Evolutionary conservation across 306 rosid genomes (phyloP), one percentile per base, ranked within the genome.

Genomic region (Cucurbita moschata): DNA sequence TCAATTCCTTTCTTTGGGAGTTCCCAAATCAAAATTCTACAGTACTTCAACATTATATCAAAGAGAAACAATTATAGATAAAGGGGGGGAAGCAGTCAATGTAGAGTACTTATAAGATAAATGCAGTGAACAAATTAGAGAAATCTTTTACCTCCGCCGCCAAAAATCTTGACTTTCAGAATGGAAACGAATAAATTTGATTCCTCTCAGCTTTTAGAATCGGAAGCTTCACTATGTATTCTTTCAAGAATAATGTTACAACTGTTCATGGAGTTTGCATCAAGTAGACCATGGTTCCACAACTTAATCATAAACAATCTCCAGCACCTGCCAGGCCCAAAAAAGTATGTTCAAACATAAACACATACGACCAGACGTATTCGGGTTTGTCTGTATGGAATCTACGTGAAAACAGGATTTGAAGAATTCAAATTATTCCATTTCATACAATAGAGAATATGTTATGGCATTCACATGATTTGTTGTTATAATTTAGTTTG

Each of bases 241-340:
- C 79, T 57, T 79, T 87, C 84, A 77, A 91, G 83, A 82, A 86
- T 75, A 53, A 63, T 39, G 81, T 71, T 75, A 76, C 97, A 87
- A 23, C 26, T 68, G 76, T 80, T 61, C 79, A 94, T 73, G 75
- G 80, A 73, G 55, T 72, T 64, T 9, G 81, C 85, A 77, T 91
- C 88, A 61, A 89, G 87, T 75, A 94, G 95, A 74, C 85, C 90
- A 10, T 81, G 88, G 78, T 81, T 86, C 85, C 82, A 87, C 47
- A 91, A 79, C 79, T 87, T 94, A 82, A 89, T 79, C 95, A 83
- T 85, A 23, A 84, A 82, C 61, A 86, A 10, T 79, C 87, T 87
- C 97, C 97, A 94, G 55, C 66, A 37, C 88, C 99, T 94, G 89
- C 79, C 68, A 87, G 81, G 37, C 59, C 70, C 52, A 60, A 35